Evolutionary conservation across 306 rosid genomes (phyloP).

Genomic region (Prunus dulcis): DNA sequence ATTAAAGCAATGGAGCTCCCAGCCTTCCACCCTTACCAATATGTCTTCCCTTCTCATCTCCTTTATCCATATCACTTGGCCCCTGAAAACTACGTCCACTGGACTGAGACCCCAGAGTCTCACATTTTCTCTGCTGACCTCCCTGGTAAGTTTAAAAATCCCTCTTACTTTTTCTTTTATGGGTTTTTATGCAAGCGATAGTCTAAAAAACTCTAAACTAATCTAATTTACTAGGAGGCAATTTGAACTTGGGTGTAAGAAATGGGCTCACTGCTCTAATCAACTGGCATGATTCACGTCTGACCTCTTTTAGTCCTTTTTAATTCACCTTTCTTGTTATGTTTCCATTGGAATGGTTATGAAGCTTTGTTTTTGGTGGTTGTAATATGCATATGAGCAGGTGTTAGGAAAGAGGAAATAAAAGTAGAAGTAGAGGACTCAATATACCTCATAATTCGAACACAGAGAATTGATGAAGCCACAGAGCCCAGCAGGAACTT

Average conservation of each 20-base stretch:
- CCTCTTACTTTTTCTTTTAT: not conserved
- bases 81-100: slow-evolving; percentile 66
- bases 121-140: slow-evolving; percentile 72
- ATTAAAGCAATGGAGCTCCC: slow-evolving; percentile 48
- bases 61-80: slow-evolving; percentile 47
- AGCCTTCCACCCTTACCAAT: slow-evolving; percentile 27
- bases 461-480: slow-evolving; percentile 48
- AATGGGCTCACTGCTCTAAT: no score
- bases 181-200: no score
- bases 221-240: no score
- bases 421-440: slow-evolving; percentile 81
- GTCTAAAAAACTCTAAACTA: no score
- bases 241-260: no score
- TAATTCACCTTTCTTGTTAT: not conserved
- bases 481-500: slow-evolving; percentile 47
- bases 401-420: slow-evolving; percentile 67
- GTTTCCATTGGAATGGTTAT: not conserved
- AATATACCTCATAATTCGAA: slow-evolving; percentile 60
- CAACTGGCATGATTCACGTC: no score
- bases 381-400: slow-evolving; percentile 23
- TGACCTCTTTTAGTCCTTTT: not conserved
- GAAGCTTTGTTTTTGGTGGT: slow-evolving; percentile 7
- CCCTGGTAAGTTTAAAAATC: slow-evolving; percentile 41
- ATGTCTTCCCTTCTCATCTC: slow-evolving; percentile 45
- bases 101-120: slow-evolving; percentile 70